A percentile compares a stretch with the other conserved stretches of the same genome.
Evolutionary conservation across 371 early-diverging fungal species (phyloP).

Genomic region (Mortierella polycephala): DNA sequence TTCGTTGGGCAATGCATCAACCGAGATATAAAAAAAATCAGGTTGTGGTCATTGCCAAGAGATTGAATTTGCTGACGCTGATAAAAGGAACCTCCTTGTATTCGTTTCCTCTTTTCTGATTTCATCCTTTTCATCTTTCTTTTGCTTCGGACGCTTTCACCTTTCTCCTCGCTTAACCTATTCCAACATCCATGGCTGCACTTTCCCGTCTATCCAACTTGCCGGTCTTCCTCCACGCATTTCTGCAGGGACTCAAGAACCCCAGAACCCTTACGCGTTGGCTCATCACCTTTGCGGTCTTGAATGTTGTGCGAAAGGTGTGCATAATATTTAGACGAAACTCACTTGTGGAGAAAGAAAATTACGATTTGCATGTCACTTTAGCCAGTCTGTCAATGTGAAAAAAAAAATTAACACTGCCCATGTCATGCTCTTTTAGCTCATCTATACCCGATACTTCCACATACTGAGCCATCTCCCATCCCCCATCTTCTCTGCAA

Average conservation of each 20-base stretch:
- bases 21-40: too few relatives aligned
- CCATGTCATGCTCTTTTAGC: slow-evolving; percentile 8
- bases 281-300: slow-evolving; percentile 12
- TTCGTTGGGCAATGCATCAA: too few relatives aligned
- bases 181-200: slow-evolving; percentile 17
- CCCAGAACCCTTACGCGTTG: slow-evolving; percentile 2
- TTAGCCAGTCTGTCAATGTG: not conserved
- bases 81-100: too few relatives aligned
- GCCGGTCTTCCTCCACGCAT: slow-evolving; percentile 1
- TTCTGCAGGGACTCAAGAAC: slow-evolving; percentile 11
- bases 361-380: not conserved
- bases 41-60: too few relatives aligned
- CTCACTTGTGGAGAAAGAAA: slow-evolving; percentile 1
- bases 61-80: too few relatives aligned
- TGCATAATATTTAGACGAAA: not conserved
- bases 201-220: slow-evolving; percentile 14
- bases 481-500: not conserved
- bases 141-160: not conserved
- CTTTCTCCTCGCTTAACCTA: not conserved
- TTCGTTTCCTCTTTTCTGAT: not conserved
- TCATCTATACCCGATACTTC: slow-evolving; percentile 22
- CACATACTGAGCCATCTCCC: slow-evolving; percentile 34
- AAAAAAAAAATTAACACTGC: not conserved
- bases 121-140: not conserved
- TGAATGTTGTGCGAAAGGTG: slow-evolving; percentile 19